phyloP scores from a whole-genome alignment of 352 stramenopile species.

The Albugo candida region DNA sequence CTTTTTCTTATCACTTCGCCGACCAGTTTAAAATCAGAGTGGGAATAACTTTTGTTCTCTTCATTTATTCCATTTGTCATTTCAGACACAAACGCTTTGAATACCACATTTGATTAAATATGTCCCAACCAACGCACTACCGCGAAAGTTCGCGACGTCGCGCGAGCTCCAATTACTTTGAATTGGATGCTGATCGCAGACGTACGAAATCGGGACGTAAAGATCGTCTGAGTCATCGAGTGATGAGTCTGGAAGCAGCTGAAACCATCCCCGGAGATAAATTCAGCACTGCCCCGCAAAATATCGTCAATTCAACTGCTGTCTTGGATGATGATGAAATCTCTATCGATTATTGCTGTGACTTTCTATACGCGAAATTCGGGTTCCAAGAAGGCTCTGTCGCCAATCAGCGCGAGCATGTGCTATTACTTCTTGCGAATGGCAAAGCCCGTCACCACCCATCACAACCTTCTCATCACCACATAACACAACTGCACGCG shows the following conservation, averaged over 20 bases:
- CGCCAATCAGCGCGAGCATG: constrained; percentile 61
- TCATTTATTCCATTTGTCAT: too few species aligned
- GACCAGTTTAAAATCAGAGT: too few species aligned
- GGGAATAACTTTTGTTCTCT: too few species aligned
- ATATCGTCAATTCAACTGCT: constrained; percentile 8
- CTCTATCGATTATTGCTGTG: constrained; percentile 52
- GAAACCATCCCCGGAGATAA: not conserved
- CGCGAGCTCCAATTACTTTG: constrained; percentile 74
- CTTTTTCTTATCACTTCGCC: too few species aligned
- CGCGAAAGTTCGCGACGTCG: constrained; percentile 14
- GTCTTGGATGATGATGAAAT: constrained; percentile 55
- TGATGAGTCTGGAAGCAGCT: constrained; percentile 4
- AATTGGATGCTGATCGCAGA: constrained; percentile 56
- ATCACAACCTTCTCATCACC: constrained; percentile 18
- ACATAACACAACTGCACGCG: constrained; percentile 31
- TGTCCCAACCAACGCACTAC: too few species aligned
- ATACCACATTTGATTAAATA: too few species aligned
- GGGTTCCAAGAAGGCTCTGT: constrained; percentile 49
- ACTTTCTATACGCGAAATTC: constrained; percentile 51
- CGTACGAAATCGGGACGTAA: constrained; percentile 33
- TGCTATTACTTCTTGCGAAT: constrained; percentile 48
- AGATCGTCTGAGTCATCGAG: constrained; percentile 15
- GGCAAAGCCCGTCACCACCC: constrained; percentile 33
- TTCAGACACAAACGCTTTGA: too few species aligned
- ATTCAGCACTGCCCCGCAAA: not conserved